Evolutionary conservation across 2,329 filamentous ascomycete species (phyloP), one percentile per base, ranked within the genome.

Genomic region (Didymella exigua): DNA sequence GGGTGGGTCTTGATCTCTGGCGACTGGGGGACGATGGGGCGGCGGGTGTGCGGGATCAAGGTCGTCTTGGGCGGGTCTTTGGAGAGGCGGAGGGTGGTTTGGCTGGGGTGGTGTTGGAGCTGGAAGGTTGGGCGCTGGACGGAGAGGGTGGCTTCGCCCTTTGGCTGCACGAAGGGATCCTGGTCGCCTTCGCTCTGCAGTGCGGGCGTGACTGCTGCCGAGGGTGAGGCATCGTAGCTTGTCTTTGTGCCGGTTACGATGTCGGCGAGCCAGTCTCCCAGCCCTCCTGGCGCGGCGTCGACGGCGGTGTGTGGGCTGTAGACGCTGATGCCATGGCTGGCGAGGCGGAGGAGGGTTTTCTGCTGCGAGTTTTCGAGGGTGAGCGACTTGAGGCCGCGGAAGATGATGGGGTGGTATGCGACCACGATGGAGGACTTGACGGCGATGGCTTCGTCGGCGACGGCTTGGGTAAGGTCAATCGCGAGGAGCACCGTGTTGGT

Each of bases 321-420:
- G 52, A 99, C 92, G 61, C 92, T 96, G 67, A 99, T 91, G 30
- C 93, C 93, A 73, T 90, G 86, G 60, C 90, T 89, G 41, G 89
- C 89, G 11, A 99, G 84, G 38, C 88, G 85, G 4, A 99, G 82
- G 27, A 99, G 84, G 6, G 90, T 90, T 37, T 87, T 84, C 73
- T 99, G 95, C 75, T 98, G 95, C 9, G 91, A 84, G 71, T 99
- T 90, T 58, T 83, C 83, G 42, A 92, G 84, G 29, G 91, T 96
- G 71, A 99, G 80, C 61, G 90, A 89, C 77, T 97, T 99, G 64
- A 99, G 82, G 48, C 90, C 90, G 43, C 90, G 87, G 81, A 99
- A 99, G 72, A 99, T 98, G 73, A 98, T 95, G 19, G 95, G 95
- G 76, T 99, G 95, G 75, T 99, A 99, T 68, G 91, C 89, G 52